These are phyloP conservation scores for Schoenoplectus tabernaemontani DNA, from an alignment of 202 grass and related monocot genomes.

Conservation along the genomic window DNA sequence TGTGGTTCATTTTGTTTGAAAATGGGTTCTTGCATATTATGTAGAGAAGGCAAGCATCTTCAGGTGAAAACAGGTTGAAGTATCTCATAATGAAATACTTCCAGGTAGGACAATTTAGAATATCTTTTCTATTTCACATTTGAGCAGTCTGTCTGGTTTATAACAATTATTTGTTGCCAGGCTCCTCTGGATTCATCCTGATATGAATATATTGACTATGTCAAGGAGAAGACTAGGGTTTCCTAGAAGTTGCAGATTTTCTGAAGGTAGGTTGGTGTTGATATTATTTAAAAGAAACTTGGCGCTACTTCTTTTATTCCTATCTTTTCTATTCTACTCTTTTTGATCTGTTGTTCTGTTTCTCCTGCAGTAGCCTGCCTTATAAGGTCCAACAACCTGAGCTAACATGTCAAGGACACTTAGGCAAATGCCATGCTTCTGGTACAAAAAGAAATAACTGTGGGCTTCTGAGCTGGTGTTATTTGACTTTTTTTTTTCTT, in stretches of 20 bases:
- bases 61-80: neutral
- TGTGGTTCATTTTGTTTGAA: no score
- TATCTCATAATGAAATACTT: neutral
- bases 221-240: neutral
- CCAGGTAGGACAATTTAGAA: neutral
- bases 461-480: no score
- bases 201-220: neutral
- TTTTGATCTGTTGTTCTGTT: neutral
- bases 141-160: neutral
- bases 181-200: neutral
- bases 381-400: no score
- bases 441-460: no score
- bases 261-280: neutral
- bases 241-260: neutral
- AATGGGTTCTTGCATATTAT: no score
- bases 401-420: no score
- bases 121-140: neutral
- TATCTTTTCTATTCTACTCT: neutral
- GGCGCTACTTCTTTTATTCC: neutral
- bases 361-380: neutral
- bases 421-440: no score
- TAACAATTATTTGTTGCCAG: neutral
- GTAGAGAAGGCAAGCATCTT: neutral
- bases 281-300: neutral
- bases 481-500: no score